Conservation (phyloP, 192 early-diverging fungal genomes). For the Rhizophlyctis rosea region DNA sequence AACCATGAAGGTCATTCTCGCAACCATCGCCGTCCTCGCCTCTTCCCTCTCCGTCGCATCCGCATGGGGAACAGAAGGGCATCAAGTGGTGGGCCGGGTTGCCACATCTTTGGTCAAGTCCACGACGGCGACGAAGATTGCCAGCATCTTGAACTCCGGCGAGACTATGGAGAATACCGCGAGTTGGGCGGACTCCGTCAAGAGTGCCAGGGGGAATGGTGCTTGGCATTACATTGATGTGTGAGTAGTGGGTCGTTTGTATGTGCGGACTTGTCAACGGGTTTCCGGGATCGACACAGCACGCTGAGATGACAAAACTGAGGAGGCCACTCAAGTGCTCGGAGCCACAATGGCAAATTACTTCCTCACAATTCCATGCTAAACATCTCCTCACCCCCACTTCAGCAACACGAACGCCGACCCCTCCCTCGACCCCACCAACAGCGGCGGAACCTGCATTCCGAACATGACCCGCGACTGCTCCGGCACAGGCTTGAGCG, state of each 20-base stretch:
- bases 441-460: slow-evolving; percentile 6
- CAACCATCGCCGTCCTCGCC: background rate
- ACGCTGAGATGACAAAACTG: no score
- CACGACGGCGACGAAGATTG: slow-evolving; percentile 5
- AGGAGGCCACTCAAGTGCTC: no score
- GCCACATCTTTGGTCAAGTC: slow-evolving; percentile 18
- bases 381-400: no score
- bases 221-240: slow-evolving; percentile 17
- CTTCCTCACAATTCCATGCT: background rate
- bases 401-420: slow-evolving; percentile 4
- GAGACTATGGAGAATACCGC: slow-evolving; percentile 5
- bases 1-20: no score
- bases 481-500: background rate
- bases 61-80: no score
- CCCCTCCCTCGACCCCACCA: slow-evolving; percentile 11
- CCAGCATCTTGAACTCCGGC: slow-evolving; percentile 5
- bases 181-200: slow-evolving; percentile 19
- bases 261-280: background rate
- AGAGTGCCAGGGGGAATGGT: slow-evolving; percentile 6
- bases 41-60: background rate
- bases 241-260: no score
- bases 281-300: background rate
- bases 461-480: slow-evolving; percentile 12
- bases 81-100: slow-evolving; percentile 14
- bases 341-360: background rate